phyloP scores from a whole-genome alignment of 2,329 filamentous ascomycete genomes.

The Uncinocarpus reesii region DNA sequence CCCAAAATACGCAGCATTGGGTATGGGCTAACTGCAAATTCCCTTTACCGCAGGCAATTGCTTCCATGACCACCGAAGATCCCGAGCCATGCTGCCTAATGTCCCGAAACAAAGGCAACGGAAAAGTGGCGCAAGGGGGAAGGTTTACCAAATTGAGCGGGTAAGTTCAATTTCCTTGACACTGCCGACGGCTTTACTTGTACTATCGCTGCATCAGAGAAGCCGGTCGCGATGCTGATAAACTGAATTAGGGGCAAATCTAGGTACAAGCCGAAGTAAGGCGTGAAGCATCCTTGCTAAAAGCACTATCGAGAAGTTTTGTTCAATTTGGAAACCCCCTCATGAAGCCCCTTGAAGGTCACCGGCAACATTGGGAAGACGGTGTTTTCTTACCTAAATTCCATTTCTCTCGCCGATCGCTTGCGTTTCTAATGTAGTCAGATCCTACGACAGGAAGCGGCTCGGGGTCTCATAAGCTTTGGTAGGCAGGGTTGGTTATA shows the following conservation, averaged over 20 bases:
- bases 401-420: not conserved
- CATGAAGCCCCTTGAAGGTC: not conserved
- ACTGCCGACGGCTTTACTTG: too few species aligned
- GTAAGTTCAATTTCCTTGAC: slow-evolving; percentile 19
- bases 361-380: not conserved
- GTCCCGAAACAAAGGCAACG: slow-evolving; percentile 58
- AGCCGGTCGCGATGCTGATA: not conserved
- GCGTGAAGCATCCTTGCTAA: not conserved
- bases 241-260: not conserved
- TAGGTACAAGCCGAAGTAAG: slow-evolving; percentile 8
- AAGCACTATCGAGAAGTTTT: not conserved
- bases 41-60: slow-evolving; percentile 50
- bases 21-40: slow-evolving; percentile 2
- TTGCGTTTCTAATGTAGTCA: too few species aligned
- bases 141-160: slow-evolving; percentile 24
- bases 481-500: too few species aligned
- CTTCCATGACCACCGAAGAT: slow-evolving; percentile 77
- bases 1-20: not conserved
- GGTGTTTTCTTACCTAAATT: slow-evolving; percentile 1
- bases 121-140: slow-evolving; percentile 42
- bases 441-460: too few species aligned
- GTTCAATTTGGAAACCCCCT: not conserved
- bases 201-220: too few species aligned
- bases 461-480: too few species aligned
- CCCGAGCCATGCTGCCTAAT: slow-evolving; percentile 69